Evolutionary conservation across 2,329 filamentous ascomycete species (phyloP).

Genomic region (Decorospora gaudefroyi): DNA sequence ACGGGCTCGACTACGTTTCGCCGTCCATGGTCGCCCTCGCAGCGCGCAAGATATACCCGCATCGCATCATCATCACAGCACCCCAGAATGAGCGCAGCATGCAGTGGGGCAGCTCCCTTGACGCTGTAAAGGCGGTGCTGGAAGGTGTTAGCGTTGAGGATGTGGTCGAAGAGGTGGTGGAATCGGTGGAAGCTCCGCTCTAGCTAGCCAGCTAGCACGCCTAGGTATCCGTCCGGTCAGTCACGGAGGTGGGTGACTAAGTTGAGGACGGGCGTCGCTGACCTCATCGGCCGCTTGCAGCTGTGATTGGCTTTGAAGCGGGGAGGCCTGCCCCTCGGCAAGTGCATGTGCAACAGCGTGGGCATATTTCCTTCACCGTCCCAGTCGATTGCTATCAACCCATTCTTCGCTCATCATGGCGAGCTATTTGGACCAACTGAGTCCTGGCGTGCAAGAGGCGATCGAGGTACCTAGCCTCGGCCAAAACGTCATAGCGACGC

Average conservation of each 20-base stretch:
- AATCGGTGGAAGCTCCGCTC: conserved; percentile 60
- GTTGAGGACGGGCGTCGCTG: conserved; percentile 32
- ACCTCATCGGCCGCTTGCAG: conserved; percentile 24
- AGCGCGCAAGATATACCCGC: conserved; percentile 82
- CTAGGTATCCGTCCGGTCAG: no score
- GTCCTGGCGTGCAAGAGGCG: conserved; percentile 19
- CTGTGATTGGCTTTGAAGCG: conserved; percentile 30
- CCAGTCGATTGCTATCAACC: conserved; percentile 6
- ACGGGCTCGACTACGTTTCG: conserved; percentile 78
- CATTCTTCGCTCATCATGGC: conserved; percentile 22
- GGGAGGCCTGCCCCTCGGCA: conserved; percentile 28
- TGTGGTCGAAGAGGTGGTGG: conserved; percentile 63
- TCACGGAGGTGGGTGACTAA: not conserved
- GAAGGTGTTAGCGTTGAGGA: conserved; percentile 61
- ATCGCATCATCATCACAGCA: conserved; percentile 73
- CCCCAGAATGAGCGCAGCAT: conserved; percentile 80
- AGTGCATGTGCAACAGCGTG: conserved; percentile 13
- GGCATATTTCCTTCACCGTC: no score
- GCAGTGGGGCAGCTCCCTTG: conserved; percentile 85
- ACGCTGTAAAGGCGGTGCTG: conserved; percentile 69
- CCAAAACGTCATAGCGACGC: conserved; percentile 28
- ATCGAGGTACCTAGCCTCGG: conserved; percentile 33
- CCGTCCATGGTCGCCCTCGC: conserved; percentile 84
- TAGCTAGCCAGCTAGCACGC: no score
- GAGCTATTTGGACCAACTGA: conserved; percentile 27